Evolutionary conservation across 2,329 filamentous ascomycete species (phyloP).

Genomic region (Alternaria sp.): DNA sequence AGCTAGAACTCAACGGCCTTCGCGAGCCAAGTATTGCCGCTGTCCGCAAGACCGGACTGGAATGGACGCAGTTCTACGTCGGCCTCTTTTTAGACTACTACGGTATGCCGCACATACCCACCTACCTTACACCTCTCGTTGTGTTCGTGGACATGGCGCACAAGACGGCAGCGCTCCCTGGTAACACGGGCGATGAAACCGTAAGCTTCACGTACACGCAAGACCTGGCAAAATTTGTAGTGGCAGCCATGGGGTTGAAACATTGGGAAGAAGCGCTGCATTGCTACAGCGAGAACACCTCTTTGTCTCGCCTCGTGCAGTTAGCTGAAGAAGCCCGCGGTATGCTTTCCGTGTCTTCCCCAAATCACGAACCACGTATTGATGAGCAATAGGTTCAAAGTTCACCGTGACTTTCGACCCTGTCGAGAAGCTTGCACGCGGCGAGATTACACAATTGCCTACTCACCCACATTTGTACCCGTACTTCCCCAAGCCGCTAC

Average conservation of each 20-base stretch:
- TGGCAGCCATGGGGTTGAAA: slow-evolving; percentile 14
- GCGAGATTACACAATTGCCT: not conserved
- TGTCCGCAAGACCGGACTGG: slow-evolving; percentile 18
- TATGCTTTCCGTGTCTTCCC: not conserved
- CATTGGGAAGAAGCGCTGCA: slow-evolving; percentile 47
- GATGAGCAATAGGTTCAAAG: not conserved
- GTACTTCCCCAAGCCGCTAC: slow-evolving; percentile 25
- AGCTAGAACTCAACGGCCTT: no score
- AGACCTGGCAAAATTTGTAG: slow-evolving; percentile 28
- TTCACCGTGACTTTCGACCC: not conserved
- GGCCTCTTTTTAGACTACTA: slow-evolving; percentile 45
- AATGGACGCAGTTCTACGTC: slow-evolving; percentile 37
- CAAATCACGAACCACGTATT: not conserved
- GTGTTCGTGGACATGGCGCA: slow-evolving; percentile 11
- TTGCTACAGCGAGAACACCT: slow-evolving; percentile 52
- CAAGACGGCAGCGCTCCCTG: slow-evolving; percentile 27
- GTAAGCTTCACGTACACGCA: slow-evolving; percentile 29
- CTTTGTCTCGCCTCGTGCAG: slow-evolving; percentile 53
- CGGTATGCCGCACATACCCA: slow-evolving; percentile 7
- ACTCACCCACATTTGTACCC: slow-evolving; percentile 34
- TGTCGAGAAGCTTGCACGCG: not conserved
- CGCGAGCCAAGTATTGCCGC: no score
- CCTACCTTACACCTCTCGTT: no score
- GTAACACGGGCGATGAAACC: slow-evolving; percentile 19
- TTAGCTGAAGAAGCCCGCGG: not conserved